Evolutionary conservation across 371 early-diverging fungal genomes (phyloP).

Genomic region (Rhizomucor pusillus): DNA sequence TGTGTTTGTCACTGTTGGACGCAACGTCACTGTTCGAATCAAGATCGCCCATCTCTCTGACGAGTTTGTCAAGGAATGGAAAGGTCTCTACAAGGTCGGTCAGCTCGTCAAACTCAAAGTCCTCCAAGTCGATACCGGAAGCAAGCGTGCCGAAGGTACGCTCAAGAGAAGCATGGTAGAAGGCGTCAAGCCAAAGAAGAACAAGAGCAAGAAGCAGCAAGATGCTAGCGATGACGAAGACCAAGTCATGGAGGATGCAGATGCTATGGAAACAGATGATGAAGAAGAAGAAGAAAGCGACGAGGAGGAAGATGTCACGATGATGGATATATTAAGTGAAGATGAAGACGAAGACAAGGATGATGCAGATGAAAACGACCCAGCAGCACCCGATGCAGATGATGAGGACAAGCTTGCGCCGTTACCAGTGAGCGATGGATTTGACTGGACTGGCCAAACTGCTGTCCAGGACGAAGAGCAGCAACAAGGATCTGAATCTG

Average conservation of each 20-base stretch:
- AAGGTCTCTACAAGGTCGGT: slow-evolving; percentile 65
- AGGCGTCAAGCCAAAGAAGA: slow-evolving; percentile 14
- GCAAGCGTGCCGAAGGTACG: slow-evolving; percentile 62
- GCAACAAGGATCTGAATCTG: slow-evolving; percentile 24
- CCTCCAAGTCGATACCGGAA: slow-evolving; percentile 56
- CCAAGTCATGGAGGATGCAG: slow-evolving; percentile 36
- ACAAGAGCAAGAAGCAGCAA: slow-evolving; percentile 30
- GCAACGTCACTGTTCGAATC: slow-evolving; percentile 69
- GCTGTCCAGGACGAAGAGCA: slow-evolving; percentile 14
- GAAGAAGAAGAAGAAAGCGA: slow-evolving; percentile 34
- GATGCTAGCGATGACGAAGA: slow-evolving; percentile 43
- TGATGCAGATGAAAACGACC: slow-evolving; percentile 16
- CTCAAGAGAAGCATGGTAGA: slow-evolving; percentile 49
- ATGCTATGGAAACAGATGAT: slow-evolving; percentile 27
- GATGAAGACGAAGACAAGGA: slow-evolving; percentile 41
- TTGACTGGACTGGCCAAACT: slow-evolving; percentile 64
- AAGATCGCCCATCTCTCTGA: slow-evolving; percentile 88
- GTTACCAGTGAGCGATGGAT: slow-evolving; percentile 42
- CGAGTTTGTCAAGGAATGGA: slow-evolving; percentile 82
- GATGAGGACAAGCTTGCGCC: slow-evolving; percentile 37
- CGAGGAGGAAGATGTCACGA: slow-evolving; percentile 35
- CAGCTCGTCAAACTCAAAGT: slow-evolving; percentile 76
- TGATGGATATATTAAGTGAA: slow-evolving; percentile 15
- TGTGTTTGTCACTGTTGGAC: slow-evolving; percentile 72
- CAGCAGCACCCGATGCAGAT: too few species aligned